Conservation (phyloP, 495 filamentous ascomycete species). For the Neurospora sp. region DNA sequence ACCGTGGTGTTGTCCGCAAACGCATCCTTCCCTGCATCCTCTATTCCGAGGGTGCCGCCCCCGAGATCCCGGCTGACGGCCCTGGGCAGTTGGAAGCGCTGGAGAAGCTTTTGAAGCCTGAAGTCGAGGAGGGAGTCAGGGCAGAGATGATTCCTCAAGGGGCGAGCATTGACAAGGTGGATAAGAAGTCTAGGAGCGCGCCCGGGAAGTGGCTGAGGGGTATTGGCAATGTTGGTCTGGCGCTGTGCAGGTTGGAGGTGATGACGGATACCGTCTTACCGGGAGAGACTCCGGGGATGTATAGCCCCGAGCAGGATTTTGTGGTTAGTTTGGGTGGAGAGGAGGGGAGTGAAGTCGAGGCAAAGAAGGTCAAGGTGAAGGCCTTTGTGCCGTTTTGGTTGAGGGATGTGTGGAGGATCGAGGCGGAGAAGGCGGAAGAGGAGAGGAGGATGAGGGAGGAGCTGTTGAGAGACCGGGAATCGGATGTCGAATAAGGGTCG, state of each 20-base stretch:
- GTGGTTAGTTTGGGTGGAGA: slow-evolving; percentile 23
- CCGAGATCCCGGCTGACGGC: not conserved
- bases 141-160: slow-evolving; percentile 23
- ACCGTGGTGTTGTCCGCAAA: slow-evolving; percentile 87
- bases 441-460: not conserved
- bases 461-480: not conserved
- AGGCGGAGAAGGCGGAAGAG: slow-evolving; percentile 1
- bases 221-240: slow-evolving; percentile 77
- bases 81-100: slow-evolving; percentile 14
- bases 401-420: slow-evolving; percentile 24
- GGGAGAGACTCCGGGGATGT: slow-evolving; percentile 48
- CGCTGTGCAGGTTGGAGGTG: slow-evolving; percentile 76
- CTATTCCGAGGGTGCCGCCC: slow-evolving; percentile 34
- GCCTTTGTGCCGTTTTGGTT: slow-evolving; percentile 83
- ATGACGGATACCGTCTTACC: slow-evolving; percentile 69
- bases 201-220: slow-evolving; percentile 64
- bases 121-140: slow-evolving; percentile 6
- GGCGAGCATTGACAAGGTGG: slow-evolving; percentile 29
- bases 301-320: slow-evolving; percentile 33
- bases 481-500: not conserved
- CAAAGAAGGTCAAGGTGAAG: slow-evolving; percentile 55
- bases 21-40: slow-evolving; percentile 74
- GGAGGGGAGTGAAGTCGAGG: slow-evolving; percentile 8
- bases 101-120: slow-evolving; percentile 20
- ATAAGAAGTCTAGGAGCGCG: slow-evolving; percentile 51